phyloP scores from a whole-genome alignment of 805 yeast species.

The Wickerhamomyces sydowiorum region DNA sequence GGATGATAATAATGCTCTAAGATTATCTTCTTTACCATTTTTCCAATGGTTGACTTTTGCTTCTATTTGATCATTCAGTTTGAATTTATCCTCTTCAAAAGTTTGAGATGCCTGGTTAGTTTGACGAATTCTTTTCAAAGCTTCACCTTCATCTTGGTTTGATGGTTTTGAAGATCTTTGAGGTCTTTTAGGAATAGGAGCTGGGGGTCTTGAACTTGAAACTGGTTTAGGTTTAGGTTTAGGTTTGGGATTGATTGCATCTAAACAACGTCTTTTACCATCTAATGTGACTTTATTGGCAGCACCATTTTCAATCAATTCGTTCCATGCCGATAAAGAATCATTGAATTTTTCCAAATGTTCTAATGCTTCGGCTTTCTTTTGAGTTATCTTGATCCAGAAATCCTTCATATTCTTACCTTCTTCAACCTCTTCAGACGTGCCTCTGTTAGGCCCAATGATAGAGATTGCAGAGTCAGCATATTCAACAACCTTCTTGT shows the following conservation, averaged over 20 bases:
- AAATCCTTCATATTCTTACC: constrained; percentile 59
- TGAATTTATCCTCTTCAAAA: constrained; percentile 52
- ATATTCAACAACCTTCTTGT: constrained; percentile 30
- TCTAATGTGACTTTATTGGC: constrained; percentile 63
- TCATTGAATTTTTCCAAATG: constrained; percentile 63
- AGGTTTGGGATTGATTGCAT: constrained; percentile 52
- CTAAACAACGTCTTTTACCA: constrained; percentile 74
- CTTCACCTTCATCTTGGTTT: constrained; percentile 26
- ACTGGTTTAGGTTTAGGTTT: constrained; percentile 21
- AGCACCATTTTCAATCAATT: constrained; percentile 62
- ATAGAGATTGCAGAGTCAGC: constrained; percentile 25
- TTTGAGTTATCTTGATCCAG: constrained; percentile 63
- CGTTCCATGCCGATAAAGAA: constrained; percentile 56
- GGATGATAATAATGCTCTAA: constrained; percentile 70
- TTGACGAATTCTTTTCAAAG: constrained; percentile 45
- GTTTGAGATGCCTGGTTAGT: constrained; percentile 39
- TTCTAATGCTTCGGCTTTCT: constrained; percentile 83
- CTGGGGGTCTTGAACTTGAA: constrained; percentile 8
- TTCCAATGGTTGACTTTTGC: constrained; percentile 56
- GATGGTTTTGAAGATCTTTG: constrained; percentile 10
- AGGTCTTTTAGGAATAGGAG: constrained; percentile 5
- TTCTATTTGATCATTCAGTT: constrained; percentile 59
- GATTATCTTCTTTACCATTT: constrained; percentile 69
- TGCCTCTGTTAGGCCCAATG: constrained; percentile 31
- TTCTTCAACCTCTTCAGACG: constrained; percentile 36